Evolutionary conservation across 345 rosid genomes (phyloP).

Genomic region (Cardamine chenopodiifolia): DNA sequence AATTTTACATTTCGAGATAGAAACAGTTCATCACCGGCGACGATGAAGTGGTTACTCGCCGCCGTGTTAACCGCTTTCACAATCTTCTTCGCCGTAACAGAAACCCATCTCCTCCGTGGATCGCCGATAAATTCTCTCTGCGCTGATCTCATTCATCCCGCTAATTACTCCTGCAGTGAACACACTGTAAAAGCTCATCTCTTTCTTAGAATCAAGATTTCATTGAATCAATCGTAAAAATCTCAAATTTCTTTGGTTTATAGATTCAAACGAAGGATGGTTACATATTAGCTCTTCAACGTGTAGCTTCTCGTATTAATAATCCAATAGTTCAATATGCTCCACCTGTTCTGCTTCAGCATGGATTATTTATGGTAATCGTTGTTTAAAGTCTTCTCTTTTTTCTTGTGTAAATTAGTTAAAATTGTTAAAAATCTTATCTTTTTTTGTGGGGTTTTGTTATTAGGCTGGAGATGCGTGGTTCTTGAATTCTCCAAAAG

Average conservation of each 20-base stretch:
- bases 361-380: constrained; percentile 89
- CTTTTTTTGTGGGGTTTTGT: constrained; percentile 11
- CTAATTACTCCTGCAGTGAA: constrained; percentile 79
- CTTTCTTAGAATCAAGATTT: not conserved
- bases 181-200: constrained; percentile 63
- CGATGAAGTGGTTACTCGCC: constrained; percentile 22
- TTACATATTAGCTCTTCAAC: constrained; percentile 73
- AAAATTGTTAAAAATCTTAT: constrained; percentile 13
- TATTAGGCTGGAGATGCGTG: constrained; percentile 81
- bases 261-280: constrained; percentile 88
- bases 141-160: constrained; percentile 58
- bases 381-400: constrained; percentile 7
- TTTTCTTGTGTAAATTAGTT: not conserved
- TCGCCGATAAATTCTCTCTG: constrained; percentile 57
- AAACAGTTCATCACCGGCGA: constrained; percentile 21
- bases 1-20: not conserved
- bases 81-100: constrained; percentile 18
- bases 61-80: not conserved
- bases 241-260: not conserved
- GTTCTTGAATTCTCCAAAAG: constrained; percentile 71
- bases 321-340: constrained; percentile 39
- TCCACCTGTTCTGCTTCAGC: constrained; percentile 85
- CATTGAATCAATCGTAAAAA: not conserved
- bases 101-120: constrained; percentile 34
- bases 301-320: constrained; percentile 57